A percentile compares a stretch with the other conserved stretches of the same genome.
These are phyloP conservation scores for Populus hybrid DNA, from an alignment of 441 rosid species.

Conservation along the genomic window DNA sequence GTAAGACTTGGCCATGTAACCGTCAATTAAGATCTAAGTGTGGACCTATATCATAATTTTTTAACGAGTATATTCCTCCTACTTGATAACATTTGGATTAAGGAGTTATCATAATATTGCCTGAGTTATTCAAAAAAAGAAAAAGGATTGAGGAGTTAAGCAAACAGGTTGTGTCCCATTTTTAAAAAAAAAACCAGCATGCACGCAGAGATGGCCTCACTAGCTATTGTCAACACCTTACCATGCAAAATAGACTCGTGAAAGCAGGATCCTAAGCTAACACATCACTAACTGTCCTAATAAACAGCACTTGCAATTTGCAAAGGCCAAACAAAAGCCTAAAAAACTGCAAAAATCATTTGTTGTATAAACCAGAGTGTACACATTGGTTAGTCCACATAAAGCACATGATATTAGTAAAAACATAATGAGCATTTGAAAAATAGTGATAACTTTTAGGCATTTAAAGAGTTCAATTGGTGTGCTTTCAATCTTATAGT, in stretches of 20 bases:
- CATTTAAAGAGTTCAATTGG: not conserved
- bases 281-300: not conserved
- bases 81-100: too few species aligned
- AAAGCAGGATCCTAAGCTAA: not conserved
- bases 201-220: not conserved
- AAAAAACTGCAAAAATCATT: not conserved
- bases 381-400: not conserved
- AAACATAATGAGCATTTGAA: not conserved
- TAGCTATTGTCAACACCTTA: not conserved
- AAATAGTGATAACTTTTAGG: not conserved
- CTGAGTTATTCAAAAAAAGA: too few species aligned
- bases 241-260: not conserved
- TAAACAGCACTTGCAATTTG: not conserved
- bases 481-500: slow-evolving; percentile 1
- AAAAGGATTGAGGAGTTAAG: too few species aligned
- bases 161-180: not conserved
- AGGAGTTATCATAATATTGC: too few species aligned
- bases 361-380: not conserved
- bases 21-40: too few species aligned
- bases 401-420: not conserved
- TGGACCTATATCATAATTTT: too few species aligned
- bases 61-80: too few species aligned
- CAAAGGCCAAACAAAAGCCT: not conserved
- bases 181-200: not conserved
- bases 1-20: too few species aligned